Evolutionary conservation across 495 filamentous ascomycete genomes (phyloP).

Genomic region (Cudoniella acicularis): DNA sequence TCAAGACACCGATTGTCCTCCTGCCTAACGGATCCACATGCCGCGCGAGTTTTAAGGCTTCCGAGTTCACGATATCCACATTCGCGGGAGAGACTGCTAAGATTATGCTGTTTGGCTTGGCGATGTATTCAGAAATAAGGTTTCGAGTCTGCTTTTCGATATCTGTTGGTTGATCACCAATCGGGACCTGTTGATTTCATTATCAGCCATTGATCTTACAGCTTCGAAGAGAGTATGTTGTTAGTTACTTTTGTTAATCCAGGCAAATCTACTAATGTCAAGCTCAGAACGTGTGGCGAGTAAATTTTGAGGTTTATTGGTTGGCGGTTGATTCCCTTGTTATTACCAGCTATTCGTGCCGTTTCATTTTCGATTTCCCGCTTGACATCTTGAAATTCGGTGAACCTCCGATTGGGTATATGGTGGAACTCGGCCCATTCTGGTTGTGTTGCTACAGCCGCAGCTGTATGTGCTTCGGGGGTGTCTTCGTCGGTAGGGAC

Average conservation of each 20-base stretch:
- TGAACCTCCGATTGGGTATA: conserved; percentile 82
- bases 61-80: conserved; percentile 97
- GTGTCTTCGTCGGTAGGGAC: conserved; percentile 73
- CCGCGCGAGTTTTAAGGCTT: conserved; percentile 92
- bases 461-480: conserved; percentile 64
- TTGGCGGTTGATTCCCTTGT: conserved; percentile 97
- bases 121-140: conserved; percentile 96
- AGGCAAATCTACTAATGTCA: conserved; percentile 94
- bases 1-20: conserved; percentile 94
- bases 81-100: conserved; percentile 96
- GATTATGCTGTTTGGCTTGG: conserved; percentile 98
- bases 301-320: conserved; percentile 99
- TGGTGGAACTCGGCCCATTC: conserved; percentile 99
- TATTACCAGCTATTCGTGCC: conserved; percentile 88
- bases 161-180: conserved; percentile 95
- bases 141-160: conserved; percentile 99
- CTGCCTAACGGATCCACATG: conserved; percentile 95
- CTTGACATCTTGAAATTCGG: conserved; percentile 89
- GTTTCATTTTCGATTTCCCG: conserved; percentile 98
- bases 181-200: conserved; percentile 61
- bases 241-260: conserved; percentile 84
- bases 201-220: conserved; percentile 3
- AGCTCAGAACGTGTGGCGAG: conserved; percentile 92
- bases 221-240: neutral
- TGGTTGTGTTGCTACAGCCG: conserved; percentile 61